A percentile compares a stretch with the other conserved stretches of the same genome.
phyloP scores from a whole-genome alignment of 768 basidiomycete species.

The Tulasnella sp. region DNA sequence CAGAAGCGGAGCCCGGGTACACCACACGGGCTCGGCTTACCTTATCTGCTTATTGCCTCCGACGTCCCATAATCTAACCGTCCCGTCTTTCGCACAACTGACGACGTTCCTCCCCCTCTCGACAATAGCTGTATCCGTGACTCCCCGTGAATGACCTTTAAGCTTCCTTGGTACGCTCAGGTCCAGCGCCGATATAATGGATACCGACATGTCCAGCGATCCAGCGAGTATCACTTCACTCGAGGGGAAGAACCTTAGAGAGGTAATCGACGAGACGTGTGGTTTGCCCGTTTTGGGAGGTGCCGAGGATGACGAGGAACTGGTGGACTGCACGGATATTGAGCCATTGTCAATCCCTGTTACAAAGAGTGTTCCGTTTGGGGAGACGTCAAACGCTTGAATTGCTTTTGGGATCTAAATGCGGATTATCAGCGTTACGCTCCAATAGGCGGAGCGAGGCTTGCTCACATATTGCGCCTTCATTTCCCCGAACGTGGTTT shows the following conservation, averaged over 20 bases:
- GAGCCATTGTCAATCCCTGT: constrained; percentile 65
- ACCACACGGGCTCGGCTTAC: neutral
- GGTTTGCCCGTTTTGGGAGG: constrained; percentile 46
- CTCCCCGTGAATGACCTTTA: constrained; percentile 64
- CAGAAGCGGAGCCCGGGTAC: neutral
- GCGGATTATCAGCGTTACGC: neutral
- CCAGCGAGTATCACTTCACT: constrained; percentile 71
- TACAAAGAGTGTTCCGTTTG: constrained; percentile 61
- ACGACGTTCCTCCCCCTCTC: constrained; percentile 68
- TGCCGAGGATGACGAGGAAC: constrained; percentile 37
- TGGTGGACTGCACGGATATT: constrained; percentile 54
- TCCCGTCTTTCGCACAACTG: constrained; percentile 69
- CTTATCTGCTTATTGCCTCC: constrained; percentile 55
- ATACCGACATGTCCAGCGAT: constrained; percentile 67
- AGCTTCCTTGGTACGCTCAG: constrained; percentile 62
- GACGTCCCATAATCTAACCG: constrained; percentile 74
- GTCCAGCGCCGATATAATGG: constrained; percentile 61
- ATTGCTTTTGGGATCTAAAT: constrained; percentile 44
- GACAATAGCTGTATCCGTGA: constrained; percentile 68
- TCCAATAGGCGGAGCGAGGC: neutral
- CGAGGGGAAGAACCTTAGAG: constrained; percentile 69
- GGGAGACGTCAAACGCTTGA: constrained; percentile 64
- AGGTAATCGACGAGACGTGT: constrained; percentile 59
- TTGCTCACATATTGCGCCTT: constrained; percentile 17
- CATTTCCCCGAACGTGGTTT: constrained; percentile 5